phyloP scores from a whole-genome alignment of 2,329 filamentous ascomycete genomes.

The Colletotrichum higginsianum region DNA sequence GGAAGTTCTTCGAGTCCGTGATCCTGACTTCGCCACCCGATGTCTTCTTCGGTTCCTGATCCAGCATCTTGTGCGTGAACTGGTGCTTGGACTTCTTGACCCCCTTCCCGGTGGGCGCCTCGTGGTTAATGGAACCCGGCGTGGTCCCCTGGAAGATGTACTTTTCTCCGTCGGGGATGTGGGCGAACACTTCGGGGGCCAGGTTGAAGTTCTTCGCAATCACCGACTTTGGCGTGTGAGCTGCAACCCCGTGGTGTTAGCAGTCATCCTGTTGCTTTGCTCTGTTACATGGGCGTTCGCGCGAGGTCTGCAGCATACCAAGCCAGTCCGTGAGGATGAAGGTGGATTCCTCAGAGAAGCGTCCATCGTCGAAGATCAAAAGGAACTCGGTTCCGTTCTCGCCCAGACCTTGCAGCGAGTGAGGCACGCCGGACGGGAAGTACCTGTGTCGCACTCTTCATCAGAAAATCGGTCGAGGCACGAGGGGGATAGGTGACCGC shows the following conservation, averaged over 20 bases:
- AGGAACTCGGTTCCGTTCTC: slow-evolving; percentile 52
- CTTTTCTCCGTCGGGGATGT: slow-evolving; percentile 77
- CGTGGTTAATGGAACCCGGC: slow-evolving; percentile 75
- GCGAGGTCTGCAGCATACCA: slow-evolving; percentile 56
- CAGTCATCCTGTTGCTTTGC: too few relatives aligned
- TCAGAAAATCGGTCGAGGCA: too few relatives aligned
- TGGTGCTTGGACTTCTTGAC: slow-evolving; percentile 78
- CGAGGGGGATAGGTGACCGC: too few relatives aligned
- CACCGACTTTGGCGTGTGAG: slow-evolving; percentile 80
- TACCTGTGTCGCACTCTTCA: slow-evolving; percentile 57
- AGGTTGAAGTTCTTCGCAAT: slow-evolving; percentile 83
- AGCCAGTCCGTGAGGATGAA: slow-evolving; percentile 83
- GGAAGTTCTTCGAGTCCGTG: slow-evolving; percentile 81
- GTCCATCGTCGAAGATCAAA: slow-evolving; percentile 64
- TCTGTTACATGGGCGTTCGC: too few relatives aligned
- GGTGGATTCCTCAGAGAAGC: slow-evolving; percentile 74
- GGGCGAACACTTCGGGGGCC: slow-evolving; percentile 77
- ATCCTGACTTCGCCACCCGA: slow-evolving; percentile 81
- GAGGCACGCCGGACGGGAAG: slow-evolving; percentile 83
- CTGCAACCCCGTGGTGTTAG: slow-evolving; percentile 50
- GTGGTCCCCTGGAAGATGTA: slow-evolving; percentile 83
- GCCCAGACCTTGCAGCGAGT: slow-evolving; percentile 71
- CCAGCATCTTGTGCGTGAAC: slow-evolving; percentile 81
- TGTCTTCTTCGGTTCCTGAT: slow-evolving; percentile 75
- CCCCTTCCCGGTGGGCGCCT: slow-evolving; percentile 71